Base-by-base conservation (phyloP, 352 stramenopile genomes). In the Pythium aquatile region DNA sequence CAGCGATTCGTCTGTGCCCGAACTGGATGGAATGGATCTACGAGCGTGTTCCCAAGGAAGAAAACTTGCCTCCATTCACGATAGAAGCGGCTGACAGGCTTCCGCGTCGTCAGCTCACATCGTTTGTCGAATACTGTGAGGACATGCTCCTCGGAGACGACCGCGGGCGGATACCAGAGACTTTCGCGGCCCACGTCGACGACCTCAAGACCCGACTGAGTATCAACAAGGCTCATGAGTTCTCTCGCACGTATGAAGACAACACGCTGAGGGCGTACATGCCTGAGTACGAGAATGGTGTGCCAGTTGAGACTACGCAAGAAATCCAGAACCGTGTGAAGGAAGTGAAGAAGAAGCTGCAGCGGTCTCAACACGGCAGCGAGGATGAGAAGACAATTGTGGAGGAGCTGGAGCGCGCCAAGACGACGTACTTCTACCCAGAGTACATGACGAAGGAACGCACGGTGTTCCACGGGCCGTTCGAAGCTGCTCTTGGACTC, bases 11-110 rank as follows among this genome's bases (percentile, higher is more conserved):
- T 44, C 74, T 95, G 68, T 90, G 79, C 61, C 82, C 78, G 0
- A 86, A 88, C 53, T 95, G 86, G 86, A 79, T 86, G 61, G 78
- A 91, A 55, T 95, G 83, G 84, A 76, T 90, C 54, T 93, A 91
- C 55, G 75, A 93, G 49, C 70, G 66, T 3, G 58, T 65, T 17
- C 46, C 53, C 0, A 59, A 68, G 33, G 55, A 51, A 54, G 65
- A 49, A 32, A 63, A 75, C 40, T 56, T 73, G 39, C 57, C 65
- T 0, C 68, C 78, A 20, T 69, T 65, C 17, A 53, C 62, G 1
- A 32, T 55, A 2, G 33, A 39, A 0, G 61, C 66, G 5, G 67
- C 63, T 30, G 63, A 68, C 14, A 20, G 24, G 1, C 39, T 93
- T 2, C 71, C 67, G 39, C 80, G 84, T 11, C 69, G 68, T 8